phyloP scores from a whole-genome alignment of 768 basidiomycete genomes.

The Macrolepiota albuminosa region DNA sequence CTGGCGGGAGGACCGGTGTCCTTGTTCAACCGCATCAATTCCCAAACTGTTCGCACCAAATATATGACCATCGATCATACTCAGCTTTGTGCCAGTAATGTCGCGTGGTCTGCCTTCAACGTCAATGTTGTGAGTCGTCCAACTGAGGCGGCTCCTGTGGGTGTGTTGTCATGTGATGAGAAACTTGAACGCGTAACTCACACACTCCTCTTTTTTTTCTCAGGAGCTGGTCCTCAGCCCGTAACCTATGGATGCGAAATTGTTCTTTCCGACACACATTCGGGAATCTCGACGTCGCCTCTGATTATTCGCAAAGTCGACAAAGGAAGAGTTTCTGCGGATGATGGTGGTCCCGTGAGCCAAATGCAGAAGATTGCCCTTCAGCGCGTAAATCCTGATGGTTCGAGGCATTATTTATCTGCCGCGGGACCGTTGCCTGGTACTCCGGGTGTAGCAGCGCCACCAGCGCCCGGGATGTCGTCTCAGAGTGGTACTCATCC shows the following conservation, averaged over 20 bases:
- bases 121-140: constrained; percentile 82
- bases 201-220: constrained; percentile 31
- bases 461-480: constrained; percentile 71
- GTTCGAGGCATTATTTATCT: constrained; percentile 81
- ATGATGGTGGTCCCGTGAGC: constrained; percentile 88
- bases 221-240: constrained; percentile 63
- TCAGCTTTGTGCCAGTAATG: constrained; percentile 82
- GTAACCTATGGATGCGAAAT: constrained; percentile 92
- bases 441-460: constrained; percentile 60
- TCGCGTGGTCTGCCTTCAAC: constrained; percentile 92
- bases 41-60: constrained; percentile 94
- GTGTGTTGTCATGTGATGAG: constrained; percentile 60
- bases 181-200: constrained; percentile 29
- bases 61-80: constrained; percentile 92
- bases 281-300: constrained; percentile 82
- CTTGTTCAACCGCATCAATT: constrained; percentile 94
- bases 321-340: constrained; percentile 80
- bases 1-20: constrained; percentile 86
- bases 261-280: constrained; percentile 76
- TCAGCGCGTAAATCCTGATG: constrained; percentile 77
- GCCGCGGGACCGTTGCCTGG: constrained; percentile 84
- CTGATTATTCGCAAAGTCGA: constrained; percentile 90
- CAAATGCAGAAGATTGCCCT: constrained; percentile 97
- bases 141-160: constrained; percentile 57
- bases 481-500: constrained; percentile 79